A percentile compares a stretch with the other conserved stretches of the same genome.
Evolutionary conservation across 495 filamentous ascomycete genomes (phyloP).

Genomic region (Penicillium paradoxum): DNA sequence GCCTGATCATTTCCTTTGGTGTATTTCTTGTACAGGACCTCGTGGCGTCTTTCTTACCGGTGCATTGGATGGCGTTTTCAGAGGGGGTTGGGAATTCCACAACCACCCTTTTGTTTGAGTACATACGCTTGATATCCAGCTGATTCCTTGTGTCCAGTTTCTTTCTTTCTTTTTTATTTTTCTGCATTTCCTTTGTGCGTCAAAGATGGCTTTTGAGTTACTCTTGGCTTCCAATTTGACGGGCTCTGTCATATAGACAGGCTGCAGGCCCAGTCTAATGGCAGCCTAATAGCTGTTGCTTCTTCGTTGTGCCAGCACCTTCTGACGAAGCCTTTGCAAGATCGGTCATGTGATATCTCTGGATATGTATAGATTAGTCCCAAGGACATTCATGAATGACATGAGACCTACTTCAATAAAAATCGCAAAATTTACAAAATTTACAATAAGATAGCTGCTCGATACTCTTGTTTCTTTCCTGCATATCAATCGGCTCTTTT

Average conservation of each 20-base stretch:
- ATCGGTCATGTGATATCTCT: constrained; percentile 1
- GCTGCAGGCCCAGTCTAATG: background rate
- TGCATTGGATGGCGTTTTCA: constrained; percentile 45
- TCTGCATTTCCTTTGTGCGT: constrained; percentile 1
- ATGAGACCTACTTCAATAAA: background rate
- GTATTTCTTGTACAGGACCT: constrained; percentile 14
- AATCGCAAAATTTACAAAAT: background rate
- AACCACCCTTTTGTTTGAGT: constrained; percentile 19
- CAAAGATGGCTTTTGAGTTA: background rate
- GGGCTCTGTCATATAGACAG: constrained; percentile 10
- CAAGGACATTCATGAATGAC: constrained; percentile 6
- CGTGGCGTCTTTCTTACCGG: constrained; percentile 23
- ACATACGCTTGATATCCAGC: constrained; percentile 38
- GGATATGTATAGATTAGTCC: constrained; percentile 12
- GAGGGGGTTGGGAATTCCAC: constrained; percentile 11
- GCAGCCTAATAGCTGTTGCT: background rate
- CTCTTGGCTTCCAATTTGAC: background rate
- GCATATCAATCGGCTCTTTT: background rate
- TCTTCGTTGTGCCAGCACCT: background rate
- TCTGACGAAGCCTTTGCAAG: background rate
- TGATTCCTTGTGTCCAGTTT: constrained; percentile 16
- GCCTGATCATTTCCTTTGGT: constrained; percentile 41
- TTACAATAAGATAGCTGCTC: background rate
- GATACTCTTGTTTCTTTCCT: background rate
- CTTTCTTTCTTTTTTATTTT: constrained; percentile 8